phyloP scores from a whole-genome alignment of 192 early-diverging fungal genomes.

The Entrophospora sp. region DNA sequence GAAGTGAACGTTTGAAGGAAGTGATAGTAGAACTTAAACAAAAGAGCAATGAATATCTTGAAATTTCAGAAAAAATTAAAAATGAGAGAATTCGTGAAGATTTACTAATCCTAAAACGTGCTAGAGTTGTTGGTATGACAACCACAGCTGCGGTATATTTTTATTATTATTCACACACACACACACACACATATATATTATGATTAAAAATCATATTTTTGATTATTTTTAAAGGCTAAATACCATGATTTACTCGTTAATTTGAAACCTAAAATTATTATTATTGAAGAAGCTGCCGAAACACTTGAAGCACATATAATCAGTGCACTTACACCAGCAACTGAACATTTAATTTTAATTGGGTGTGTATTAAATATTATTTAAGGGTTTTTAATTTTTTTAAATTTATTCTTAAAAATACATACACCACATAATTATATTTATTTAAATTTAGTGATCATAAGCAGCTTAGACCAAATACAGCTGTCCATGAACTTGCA shows the following conservation, averaged over 20 bases:
- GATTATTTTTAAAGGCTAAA: slow-evolving; percentile 28
- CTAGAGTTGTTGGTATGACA: slow-evolving; percentile 46
- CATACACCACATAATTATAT: no score
- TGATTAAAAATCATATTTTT: not conserved
- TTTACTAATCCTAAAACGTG: slow-evolving; percentile 22
- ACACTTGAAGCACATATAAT: slow-evolving; percentile 48
- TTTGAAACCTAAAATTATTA: slow-evolving; percentile 38
- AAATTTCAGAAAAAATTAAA: slow-evolving; percentile 26
- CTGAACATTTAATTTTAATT: slow-evolving; percentile 48
- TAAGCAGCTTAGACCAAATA: slow-evolving; percentile 6
- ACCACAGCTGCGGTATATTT: slow-evolving; percentile 49
- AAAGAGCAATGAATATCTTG: slow-evolving; percentile 7
- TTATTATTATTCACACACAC: slow-evolving; percentile 8
- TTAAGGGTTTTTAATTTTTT: not conserved
- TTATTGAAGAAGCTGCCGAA: slow-evolving; percentile 52
- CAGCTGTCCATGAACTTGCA: slow-evolving; percentile 33
- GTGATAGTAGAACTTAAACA: slow-evolving; percentile 8
- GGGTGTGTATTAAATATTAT: slow-evolving; percentile 34
- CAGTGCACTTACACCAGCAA: slow-evolving; percentile 31
- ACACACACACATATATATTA: not conserved
- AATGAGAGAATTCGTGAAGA: slow-evolving; percentile 24
- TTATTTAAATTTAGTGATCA: not conserved
- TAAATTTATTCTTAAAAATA: no score
- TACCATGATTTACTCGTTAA: slow-evolving; percentile 37
- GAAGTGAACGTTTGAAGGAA: slow-evolving; percentile 10